A percentile compares a stretch with the other conserved stretches of the same genome.
phyloP scores from a whole-genome alignment of 495 filamentous ascomycete species.

The Rhizodiscina lignyota region DNA sequence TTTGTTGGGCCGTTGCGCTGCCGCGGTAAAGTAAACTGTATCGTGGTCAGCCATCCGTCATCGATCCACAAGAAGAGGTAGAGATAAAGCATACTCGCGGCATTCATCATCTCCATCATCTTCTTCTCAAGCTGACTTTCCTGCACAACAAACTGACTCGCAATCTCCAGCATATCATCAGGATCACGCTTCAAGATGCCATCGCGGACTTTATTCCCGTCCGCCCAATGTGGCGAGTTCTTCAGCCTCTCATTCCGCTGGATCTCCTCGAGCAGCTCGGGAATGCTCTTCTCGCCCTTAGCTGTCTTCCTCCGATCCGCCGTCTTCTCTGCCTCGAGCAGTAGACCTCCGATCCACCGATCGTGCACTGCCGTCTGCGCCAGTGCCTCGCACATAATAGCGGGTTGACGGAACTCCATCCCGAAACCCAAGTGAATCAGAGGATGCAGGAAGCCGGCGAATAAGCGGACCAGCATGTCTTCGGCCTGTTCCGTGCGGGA shows the following conservation, averaged over 20 bases:
- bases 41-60: not conserved
- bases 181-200: conserved; percentile 44
- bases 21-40: conserved; percentile 40
- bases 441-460: conserved; percentile 56
- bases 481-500: conserved; percentile 40
- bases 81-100: conserved; percentile 26
- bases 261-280: conserved; percentile 42
- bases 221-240: conserved; percentile 28
- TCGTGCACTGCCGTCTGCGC: conserved; percentile 56
- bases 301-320: conserved; percentile 22
- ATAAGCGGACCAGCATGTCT: conserved; percentile 41
- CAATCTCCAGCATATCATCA: conserved; percentile 43
- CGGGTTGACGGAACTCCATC: conserved; percentile 63
- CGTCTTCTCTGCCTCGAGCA: conserved; percentile 36
- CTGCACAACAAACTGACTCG: conserved; percentile 39
- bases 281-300: conserved; percentile 29
- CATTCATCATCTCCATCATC: conserved; percentile 63
- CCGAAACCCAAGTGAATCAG: conserved; percentile 76
- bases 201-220: conserved; percentile 48
- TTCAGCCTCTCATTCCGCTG: conserved; percentile 35
- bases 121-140: conserved; percentile 47
- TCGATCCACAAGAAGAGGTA: no score
- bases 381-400: conserved; percentile 64
- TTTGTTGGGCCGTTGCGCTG: conserved; percentile 46
- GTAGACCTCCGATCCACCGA: conserved; percentile 28